Percentiles rank a stretch among this genome's conserved stretches.
Conservation (phyloP, 78 protist genomes). For the Dictyostelium brefeldianum region DNA sequence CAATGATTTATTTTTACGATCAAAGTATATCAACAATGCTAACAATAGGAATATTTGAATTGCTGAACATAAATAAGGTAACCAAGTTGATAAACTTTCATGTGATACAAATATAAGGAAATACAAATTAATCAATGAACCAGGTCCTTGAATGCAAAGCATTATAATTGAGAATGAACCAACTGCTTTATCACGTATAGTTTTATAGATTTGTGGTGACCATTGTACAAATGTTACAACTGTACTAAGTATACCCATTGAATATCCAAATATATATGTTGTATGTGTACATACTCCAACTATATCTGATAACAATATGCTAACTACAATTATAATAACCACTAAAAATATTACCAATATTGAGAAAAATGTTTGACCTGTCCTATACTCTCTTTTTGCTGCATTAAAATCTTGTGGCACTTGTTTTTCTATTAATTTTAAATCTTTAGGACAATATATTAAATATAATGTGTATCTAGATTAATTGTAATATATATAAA, state of each 20-base stretch:
- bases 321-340: neutral
- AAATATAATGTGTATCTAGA: constrained; percentile 33
- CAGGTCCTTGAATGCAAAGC: constrained; percentile 79
- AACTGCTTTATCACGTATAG: constrained; percentile 29
- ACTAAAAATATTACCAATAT: constrained; percentile 6
- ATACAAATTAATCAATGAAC: constrained; percentile 53
- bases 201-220: constrained; percentile 84
- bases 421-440: constrained; percentile 4
- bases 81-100: constrained; percentile 78
- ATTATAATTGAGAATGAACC: constrained; percentile 82
- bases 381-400: constrained; percentile 47
- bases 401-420: neutral
- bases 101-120: constrained; percentile 66
- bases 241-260: constrained; percentile 52
- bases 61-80: constrained; percentile 61
- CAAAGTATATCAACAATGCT: constrained; percentile 33
- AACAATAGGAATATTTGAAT: constrained; percentile 49
- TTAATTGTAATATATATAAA: neutral
- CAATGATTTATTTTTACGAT: constrained; percentile 24
- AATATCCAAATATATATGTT: constrained; percentile 60
- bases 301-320: neutral
- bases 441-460: constrained; percentile 45
- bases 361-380: constrained; percentile 37
- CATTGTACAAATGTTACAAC: constrained; percentile 79
- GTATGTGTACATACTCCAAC: constrained; percentile 54